A percentile compares a stretch with the other conserved stretches of the same genome.
phyloP scores from a whole-genome alignment of 2,329 filamentous ascomycete genomes.

The Graphium sp. region DNA sequence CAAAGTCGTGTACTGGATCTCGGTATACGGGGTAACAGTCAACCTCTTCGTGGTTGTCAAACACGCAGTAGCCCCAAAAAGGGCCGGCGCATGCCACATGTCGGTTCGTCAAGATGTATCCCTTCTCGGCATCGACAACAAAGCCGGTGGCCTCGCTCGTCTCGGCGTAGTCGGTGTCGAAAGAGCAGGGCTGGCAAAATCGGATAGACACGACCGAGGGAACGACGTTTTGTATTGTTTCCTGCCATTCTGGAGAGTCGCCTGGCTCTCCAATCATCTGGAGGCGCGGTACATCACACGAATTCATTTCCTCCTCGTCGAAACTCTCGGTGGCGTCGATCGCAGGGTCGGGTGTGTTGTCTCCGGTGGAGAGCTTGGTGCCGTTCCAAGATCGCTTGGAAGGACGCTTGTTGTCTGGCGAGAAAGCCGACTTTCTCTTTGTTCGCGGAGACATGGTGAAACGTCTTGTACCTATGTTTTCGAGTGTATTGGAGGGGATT shows the following conservation, averaged over 20 bases:
- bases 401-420: slow-evolving; percentile 21
- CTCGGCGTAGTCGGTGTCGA: slow-evolving; percentile 89
- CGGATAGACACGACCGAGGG: slow-evolving; percentile 96
- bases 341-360: slow-evolving; percentile 26
- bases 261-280: too few species aligned
- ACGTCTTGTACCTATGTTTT: too few species aligned
- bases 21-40: slow-evolving; percentile 95
- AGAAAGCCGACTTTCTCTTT: slow-evolving; percentile 34
- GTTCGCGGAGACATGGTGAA: slow-evolving; percentile 25
- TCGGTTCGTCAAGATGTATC: slow-evolving; percentile 75
- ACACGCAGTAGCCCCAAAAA: slow-evolving; percentile 96
- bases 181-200: slow-evolving; percentile 94
- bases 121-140: slow-evolving; percentile 85
- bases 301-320: slow-evolving; percentile 9
- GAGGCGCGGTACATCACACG: too few species aligned
- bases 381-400: slow-evolving; percentile 29
- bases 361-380: slow-evolving; percentile 28
- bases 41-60: slow-evolving; percentile 95
- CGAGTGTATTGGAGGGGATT: too few species aligned
- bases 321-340: slow-evolving; percentile 11
- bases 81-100: slow-evolving; percentile 92
- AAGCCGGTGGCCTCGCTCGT: slow-evolving; percentile 95
- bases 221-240: slow-evolving; percentile 85
- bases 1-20: slow-evolving; percentile 96
- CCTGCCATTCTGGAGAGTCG: slow-evolving; percentile 60